A percentile compares a stretch with the other conserved stretches of the same genome.
Evolutionary conservation across 306 rosid species (phyloP).

Genomic region (Dryas drummondii): DNA sequence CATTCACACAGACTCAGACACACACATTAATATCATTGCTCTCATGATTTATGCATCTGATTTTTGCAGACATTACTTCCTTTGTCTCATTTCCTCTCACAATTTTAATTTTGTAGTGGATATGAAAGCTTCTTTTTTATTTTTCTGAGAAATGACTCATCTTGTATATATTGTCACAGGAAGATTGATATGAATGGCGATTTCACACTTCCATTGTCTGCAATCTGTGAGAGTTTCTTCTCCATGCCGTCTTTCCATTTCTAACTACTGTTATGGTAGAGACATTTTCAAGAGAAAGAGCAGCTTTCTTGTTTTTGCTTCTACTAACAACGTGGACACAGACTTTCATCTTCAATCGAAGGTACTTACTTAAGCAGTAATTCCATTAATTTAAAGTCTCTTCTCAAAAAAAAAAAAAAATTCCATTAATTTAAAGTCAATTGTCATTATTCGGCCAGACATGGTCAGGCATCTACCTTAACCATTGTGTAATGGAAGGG

Average conservation of each 20-base stretch:
- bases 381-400: neutral
- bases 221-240: constrained; percentile 22
- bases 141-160: neutral
- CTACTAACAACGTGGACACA: constrained; percentile 10
- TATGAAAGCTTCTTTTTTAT: neutral
- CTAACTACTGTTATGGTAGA: neutral
- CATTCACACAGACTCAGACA: neutral
- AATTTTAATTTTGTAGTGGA: neutral
- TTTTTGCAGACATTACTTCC: neutral
- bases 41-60: neutral
- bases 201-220: constrained; percentile 20
- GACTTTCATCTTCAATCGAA: constrained; percentile 13
- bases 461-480: constrained; percentile 11
- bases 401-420: too few relatives aligned
- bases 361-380: neutral
- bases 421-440: neutral
- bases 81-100: neutral
- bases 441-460: constrained; percentile 8
- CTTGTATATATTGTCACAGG: constrained; percentile 4
- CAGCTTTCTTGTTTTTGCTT: constrained; percentile 25
- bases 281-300: constrained; percentile 7
- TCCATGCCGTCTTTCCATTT: constrained; percentile 7
- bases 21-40: neutral
- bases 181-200: constrained; percentile 21
- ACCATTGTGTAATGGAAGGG: neutral